These are phyloP conservation scores for Candida caryicola DNA, from an alignment of 805 yeast species.

Conservation along the genomic window DNA sequence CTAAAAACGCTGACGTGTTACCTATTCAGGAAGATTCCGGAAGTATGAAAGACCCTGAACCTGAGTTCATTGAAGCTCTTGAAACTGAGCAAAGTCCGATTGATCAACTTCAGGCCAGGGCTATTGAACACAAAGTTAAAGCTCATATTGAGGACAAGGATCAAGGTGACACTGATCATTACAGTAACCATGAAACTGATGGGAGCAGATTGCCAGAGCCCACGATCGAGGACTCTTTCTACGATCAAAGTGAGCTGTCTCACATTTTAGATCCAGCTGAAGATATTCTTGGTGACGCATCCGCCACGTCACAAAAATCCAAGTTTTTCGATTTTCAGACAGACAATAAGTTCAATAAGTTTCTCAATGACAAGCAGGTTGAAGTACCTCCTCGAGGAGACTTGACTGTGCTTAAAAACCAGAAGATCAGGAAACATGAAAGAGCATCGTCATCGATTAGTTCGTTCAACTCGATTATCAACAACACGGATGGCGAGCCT, in stretches of 20 bases:
- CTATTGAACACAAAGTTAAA: too few relatives aligned
- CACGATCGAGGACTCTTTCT: conserved; percentile 9
- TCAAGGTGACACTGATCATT: conserved; percentile 1
- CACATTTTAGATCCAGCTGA: too few relatives aligned
- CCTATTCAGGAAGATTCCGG: too few relatives aligned
- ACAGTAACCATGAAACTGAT: conserved; percentile 2
- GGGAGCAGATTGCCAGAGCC: conserved; percentile 12
- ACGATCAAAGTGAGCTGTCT: conserved; percentile 1
- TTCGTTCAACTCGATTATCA: conserved; percentile 16
- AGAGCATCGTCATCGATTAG: conserved; percentile 17
- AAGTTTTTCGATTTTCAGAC: conserved; percentile 5
- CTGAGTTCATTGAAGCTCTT: too few relatives aligned
- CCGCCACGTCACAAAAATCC: conserved; percentile 5
- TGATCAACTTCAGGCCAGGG: too few relatives aligned
- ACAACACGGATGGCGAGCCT: conserved; percentile 1
- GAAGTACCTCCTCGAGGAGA: conserved; percentile 27
- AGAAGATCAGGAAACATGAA: conserved; percentile 16
- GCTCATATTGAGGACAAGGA: too few relatives aligned
- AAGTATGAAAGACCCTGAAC: too few relatives aligned
- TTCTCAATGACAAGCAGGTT: conserved; percentile 18
- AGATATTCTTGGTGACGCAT: neutral
- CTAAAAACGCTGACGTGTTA: too few relatives aligned
- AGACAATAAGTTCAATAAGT: conserved; percentile 14
- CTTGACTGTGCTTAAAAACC: conserved; percentile 11
- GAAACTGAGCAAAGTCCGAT: too few relatives aligned